A percentile compares a stretch with the other conserved stretches of the same genome.
Conservation (phyloP, 139 green algal species). For the Pseudopediastrum boryanum region DNA sequence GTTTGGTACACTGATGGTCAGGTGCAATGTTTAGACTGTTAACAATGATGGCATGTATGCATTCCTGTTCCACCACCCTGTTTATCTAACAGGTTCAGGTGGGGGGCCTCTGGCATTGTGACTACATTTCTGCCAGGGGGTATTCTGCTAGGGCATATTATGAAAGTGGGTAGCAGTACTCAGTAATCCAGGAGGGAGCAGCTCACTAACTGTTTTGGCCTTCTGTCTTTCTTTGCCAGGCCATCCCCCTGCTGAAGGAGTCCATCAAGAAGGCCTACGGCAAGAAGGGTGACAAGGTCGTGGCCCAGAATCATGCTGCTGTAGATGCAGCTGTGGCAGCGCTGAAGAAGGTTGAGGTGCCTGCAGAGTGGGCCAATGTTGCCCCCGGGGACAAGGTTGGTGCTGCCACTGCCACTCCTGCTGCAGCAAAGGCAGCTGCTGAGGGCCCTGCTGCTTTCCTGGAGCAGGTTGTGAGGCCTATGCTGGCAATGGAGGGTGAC, state of each 20-base stretch:
- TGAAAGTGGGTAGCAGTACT: too few species aligned
- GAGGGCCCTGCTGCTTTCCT: conserved; percentile 47
- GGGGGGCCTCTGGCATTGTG: too few species aligned
- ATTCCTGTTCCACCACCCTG: too few species aligned
- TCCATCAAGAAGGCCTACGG: conserved; percentile 67
- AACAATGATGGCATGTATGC: too few species aligned
- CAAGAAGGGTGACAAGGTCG: conserved; percentile 65
- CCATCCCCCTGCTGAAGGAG: conserved; percentile 61
- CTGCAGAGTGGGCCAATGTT: conserved; percentile 40
- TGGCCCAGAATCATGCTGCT: conserved; percentile 53
- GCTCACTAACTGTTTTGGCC: too few species aligned
- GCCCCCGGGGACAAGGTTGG: conserved; percentile 10
- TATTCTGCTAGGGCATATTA: too few species aligned
- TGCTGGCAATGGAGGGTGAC: conserved; percentile 65
- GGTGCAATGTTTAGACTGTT: too few species aligned
- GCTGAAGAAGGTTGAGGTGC: conserved; percentile 49
- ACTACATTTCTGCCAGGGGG: too few species aligned
- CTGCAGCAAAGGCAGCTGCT: conserved; percentile 6
- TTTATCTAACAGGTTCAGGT: too few species aligned
- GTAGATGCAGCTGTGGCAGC: conserved; percentile 53
- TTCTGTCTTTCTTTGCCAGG: too few species aligned
- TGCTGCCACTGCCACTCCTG: conserved; percentile 3
- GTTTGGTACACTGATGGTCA: too few species aligned
- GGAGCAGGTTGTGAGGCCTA: conserved; percentile 55
- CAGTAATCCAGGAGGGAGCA: too few species aligned